phyloP scores from a whole-genome alignment of 176 grass and related monocot species.

The Bolboschoenus planiculmis region DNA sequence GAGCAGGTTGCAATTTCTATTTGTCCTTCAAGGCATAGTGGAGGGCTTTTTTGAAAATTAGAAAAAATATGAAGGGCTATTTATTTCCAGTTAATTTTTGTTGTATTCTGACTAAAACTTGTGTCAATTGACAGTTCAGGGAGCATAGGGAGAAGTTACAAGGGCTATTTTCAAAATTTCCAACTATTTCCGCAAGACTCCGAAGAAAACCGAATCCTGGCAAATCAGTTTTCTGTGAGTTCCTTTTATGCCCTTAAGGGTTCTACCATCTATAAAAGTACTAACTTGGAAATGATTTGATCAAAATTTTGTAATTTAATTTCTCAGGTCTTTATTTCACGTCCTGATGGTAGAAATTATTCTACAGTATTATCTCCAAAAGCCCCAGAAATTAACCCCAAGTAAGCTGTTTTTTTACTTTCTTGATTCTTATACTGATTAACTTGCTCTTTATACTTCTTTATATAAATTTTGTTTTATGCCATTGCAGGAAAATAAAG shows the following conservation, averaged over 20 bases:
- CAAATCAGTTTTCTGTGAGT: conserved; percentile 95
- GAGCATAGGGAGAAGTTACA: conserved; percentile 96
- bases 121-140: conserved; percentile 42
- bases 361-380: conserved; percentile 60
- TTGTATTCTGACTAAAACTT: not conserved
- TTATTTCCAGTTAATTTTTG: not conserved
- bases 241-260: not conserved
- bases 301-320: not conserved
- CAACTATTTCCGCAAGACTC: conserved; percentile 69
- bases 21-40: not conserved
- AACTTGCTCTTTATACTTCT: not conserved
- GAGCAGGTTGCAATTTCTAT: not conserved
- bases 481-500: conserved; percentile 40
- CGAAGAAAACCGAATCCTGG: conserved; percentile 64
- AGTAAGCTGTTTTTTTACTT: conserved; percentile 30
- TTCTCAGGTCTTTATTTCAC: conserved; percentile 62
- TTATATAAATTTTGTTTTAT: not conserved
- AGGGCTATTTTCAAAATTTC: conserved; percentile 85
- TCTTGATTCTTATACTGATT: not conserved
- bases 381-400: conserved; percentile 32
- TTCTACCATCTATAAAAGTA: not conserved
- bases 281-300: not conserved
- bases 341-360: conserved; percentile 52
- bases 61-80: not conserved
- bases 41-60: not conserved